These are phyloP conservation scores for Adansonia grandidieri DNA, from an alignment of 441 rosid genomes.

Conservation along the genomic window DNA sequence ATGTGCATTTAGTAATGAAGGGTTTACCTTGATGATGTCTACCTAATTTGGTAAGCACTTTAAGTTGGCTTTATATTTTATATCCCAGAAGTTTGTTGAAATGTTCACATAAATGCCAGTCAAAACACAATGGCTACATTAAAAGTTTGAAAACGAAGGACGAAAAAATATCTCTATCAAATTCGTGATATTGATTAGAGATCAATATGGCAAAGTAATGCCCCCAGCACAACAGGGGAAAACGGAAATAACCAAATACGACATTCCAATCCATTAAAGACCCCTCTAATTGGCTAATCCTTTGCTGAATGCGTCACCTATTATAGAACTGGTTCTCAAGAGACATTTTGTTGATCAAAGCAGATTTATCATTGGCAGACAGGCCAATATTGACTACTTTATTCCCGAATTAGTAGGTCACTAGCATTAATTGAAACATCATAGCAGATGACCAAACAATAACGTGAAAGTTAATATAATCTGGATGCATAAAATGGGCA, in stretches of 20 bases:
- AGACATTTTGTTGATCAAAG: constrained; percentile 1
- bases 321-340: neutral
- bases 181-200: neutral
- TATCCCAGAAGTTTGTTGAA: neutral
- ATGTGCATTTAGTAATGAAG: neutral
- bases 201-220: neutral
- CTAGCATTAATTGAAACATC: constrained; percentile 6
- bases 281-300: neutral
- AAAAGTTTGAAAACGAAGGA: neutral
- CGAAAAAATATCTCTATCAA: neutral
- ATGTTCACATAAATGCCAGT: constrained; percentile 12
- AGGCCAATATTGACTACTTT: too few relatives aligned
- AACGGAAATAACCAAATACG: neutral
- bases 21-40: neutral
- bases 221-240: neutral
- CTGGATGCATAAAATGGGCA: neutral
- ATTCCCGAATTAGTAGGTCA: neutral
- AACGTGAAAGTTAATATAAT: neutral
- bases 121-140: neutral
- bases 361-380: neutral
- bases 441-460: neutral
- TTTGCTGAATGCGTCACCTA: neutral
- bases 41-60: neutral
- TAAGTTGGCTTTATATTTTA: neutral
- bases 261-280: neutral